These are phyloP conservation scores for Xylariaceae sp. DNA, from an alignment of 2,329 filamentous ascomycete species.

Conservation along the genomic window DNA sequence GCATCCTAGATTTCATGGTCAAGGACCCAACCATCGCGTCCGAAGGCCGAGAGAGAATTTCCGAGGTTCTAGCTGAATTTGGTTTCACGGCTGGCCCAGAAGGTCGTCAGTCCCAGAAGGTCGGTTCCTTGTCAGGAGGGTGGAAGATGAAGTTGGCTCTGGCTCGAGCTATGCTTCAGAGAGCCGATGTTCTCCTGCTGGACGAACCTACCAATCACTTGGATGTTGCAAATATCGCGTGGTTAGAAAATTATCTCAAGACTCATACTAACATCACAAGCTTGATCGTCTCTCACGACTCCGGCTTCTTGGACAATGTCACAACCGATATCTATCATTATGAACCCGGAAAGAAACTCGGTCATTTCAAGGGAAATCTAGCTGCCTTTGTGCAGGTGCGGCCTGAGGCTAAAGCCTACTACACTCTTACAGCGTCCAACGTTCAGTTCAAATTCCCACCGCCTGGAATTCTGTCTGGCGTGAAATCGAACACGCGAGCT, in stretches of 20 bases:
- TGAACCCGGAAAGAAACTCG: conserved; percentile 90
- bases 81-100: conserved; percentile 89
- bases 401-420: conserved; percentile 96
- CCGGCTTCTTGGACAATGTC: conserved; percentile 91
- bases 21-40: conserved; percentile 84
- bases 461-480: conserved; percentile 87
- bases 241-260: conserved; percentile 94
- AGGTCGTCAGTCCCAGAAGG: conserved; percentile 81
- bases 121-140: conserved; percentile 92
- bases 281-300: conserved; percentile 98
- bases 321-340: conserved; percentile 99
- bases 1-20: conserved; percentile 85
- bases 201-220: conserved; percentile 99
- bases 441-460: conserved; percentile 98
- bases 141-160: conserved; percentile 99
- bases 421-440: conserved; percentile 82
- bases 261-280: conserved; percentile 94
- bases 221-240: conserved; percentile 92
- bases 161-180: conserved; percentile 93
- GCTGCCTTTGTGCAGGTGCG: conserved; percentile 80
- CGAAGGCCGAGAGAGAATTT: conserved; percentile 76
- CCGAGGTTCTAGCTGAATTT: conserved; percentile 79
- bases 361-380: conserved; percentile 78
- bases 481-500: conserved; percentile 90
- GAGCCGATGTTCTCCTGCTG: conserved; percentile 90